Conservation (phyloP, 2,329 filamentous ascomycete genomes). For the Fonsecaea nubica region DNA sequence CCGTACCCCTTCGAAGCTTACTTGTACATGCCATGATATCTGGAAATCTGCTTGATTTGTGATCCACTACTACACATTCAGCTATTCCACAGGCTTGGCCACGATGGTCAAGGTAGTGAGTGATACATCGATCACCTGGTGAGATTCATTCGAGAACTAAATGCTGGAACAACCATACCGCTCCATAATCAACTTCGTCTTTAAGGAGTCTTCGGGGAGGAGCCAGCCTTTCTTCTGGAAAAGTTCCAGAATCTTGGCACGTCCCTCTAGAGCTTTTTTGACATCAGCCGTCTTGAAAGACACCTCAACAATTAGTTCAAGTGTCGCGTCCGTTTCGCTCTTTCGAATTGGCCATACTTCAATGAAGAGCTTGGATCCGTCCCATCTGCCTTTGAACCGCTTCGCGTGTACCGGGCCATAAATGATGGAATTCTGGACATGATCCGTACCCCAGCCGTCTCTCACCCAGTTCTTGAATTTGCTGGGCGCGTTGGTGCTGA, state of each 20-base stretch:
- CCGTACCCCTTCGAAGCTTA: background rate
- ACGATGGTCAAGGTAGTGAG: no score
- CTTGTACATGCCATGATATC: background rate
- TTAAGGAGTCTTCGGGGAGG: background rate
- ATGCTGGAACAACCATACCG: background rate
- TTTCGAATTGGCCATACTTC: slow-evolving; percentile 44
- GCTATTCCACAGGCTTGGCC: background rate
- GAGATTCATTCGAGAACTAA: background rate
- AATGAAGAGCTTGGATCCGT: slow-evolving; percentile 42
- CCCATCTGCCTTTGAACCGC: slow-evolving; percentile 44
- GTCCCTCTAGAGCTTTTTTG: slow-evolving; percentile 6
- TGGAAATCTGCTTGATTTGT: background rate
- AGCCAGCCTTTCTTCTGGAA: background rate
- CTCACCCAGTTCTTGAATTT: background rate
- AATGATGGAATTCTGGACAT: slow-evolving; percentile 41
- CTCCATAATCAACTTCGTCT: background rate
- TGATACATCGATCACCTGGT: background rate
- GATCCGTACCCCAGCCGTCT: background rate
- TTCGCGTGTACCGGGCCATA: slow-evolving; percentile 46
- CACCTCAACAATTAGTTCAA: slow-evolving; percentile 15
- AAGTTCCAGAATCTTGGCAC: background rate
- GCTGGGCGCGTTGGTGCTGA: background rate
- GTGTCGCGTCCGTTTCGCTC: slow-evolving; percentile 9
- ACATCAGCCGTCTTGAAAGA: slow-evolving; percentile 13
- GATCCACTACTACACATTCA: background rate